These are phyloP conservation scores for Alternaria dauci DNA, from an alignment of 2,329 filamentous ascomycete species.

Conservation along the genomic window DNA sequence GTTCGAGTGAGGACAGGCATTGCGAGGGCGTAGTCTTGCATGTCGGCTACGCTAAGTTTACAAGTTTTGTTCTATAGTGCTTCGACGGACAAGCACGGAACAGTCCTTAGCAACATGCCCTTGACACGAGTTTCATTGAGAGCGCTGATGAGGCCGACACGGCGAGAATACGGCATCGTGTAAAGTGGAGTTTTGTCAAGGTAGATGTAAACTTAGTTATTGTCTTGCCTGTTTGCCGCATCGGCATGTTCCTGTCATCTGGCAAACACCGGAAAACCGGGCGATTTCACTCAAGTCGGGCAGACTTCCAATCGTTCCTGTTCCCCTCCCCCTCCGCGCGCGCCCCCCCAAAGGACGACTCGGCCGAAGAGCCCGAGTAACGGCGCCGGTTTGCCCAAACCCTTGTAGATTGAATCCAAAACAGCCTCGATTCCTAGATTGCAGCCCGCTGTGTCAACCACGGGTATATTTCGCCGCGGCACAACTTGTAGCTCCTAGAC, in stretches of 20 bases:
- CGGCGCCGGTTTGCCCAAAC: constrained; percentile 1
- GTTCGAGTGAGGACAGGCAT: not conserved
- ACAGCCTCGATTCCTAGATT: constrained; percentile 2
- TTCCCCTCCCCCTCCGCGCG: not conserved
- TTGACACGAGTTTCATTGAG: constrained; percentile 1
- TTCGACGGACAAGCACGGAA: not conserved
- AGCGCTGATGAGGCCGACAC: not conserved
- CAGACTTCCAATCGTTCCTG: constrained; percentile 5
- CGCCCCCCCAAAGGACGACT: not conserved
- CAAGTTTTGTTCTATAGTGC: constrained; percentile 5
- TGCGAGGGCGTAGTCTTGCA: not conserved
- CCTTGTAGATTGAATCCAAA: not conserved
- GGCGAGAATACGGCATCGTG: constrained; percentile 11
- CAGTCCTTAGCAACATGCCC: not conserved
- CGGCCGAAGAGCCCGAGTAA: constrained; percentile 1
- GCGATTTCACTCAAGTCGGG: constrained; percentile 2
- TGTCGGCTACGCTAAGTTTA: not conserved
- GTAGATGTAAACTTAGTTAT: not conserved
- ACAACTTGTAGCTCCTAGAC: not conserved
- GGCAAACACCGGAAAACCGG: not conserved
- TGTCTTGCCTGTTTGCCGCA: not conserved
- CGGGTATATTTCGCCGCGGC: not conserved
- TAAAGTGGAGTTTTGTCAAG: not conserved
- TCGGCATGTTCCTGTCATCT: not conserved
- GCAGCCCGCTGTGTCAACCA: not conserved